Evolutionary conservation across 1,284 basidiomycete species (phyloP).

Genomic region (Coniferiporia weirii): DNA sequence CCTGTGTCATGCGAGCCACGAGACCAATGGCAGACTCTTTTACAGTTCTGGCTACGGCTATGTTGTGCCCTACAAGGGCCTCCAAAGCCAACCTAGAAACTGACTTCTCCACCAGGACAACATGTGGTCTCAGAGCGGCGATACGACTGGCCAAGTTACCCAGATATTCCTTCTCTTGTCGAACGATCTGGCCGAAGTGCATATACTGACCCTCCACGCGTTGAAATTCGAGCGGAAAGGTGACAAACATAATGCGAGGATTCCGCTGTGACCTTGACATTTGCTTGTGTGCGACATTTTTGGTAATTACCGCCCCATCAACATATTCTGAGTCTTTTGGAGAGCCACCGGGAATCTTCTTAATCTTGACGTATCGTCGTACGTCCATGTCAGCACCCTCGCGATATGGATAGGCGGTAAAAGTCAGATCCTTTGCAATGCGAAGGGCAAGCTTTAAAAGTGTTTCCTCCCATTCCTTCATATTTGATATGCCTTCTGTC

Average conservation of each 20-base stretch:
- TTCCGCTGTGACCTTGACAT: conserved; percentile 69
- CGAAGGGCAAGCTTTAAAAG: conserved; percentile 76
- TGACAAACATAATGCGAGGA: conserved; percentile 93
- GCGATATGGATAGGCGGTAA: conserved; percentile 66
- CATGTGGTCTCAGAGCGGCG: conserved; percentile 84
- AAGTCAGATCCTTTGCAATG: conserved; percentile 72
- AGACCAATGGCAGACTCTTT: conserved; percentile 86
- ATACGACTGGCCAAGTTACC: conserved; percentile 87
- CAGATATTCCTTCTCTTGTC: conserved; percentile 94
- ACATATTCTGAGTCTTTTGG: conserved; percentile 95
- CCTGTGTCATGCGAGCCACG: conserved; percentile 91
- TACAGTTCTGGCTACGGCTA: conserved; percentile 88
- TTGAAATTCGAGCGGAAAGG: conserved; percentile 94
- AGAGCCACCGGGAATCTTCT: conserved; percentile 93
- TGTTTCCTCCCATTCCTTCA: conserved; percentile 82
- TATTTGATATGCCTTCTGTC: conserved; percentile 68
- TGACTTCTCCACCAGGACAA: conserved; percentile 88
- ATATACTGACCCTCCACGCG: conserved; percentile 93
- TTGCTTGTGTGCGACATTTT: conserved; percentile 95
- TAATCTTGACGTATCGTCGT: conserved; percentile 94
- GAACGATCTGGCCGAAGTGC: conserved; percentile 87
- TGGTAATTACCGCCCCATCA: conserved; percentile 95
- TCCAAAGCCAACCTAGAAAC: conserved; percentile 92
- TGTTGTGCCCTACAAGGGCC: conserved; percentile 80
- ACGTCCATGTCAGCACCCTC: conserved; percentile 94